Conservation (phyloP, 2,329 filamentous ascomycete genomes). For the Plenodomus tracheiphilus region DNA sequence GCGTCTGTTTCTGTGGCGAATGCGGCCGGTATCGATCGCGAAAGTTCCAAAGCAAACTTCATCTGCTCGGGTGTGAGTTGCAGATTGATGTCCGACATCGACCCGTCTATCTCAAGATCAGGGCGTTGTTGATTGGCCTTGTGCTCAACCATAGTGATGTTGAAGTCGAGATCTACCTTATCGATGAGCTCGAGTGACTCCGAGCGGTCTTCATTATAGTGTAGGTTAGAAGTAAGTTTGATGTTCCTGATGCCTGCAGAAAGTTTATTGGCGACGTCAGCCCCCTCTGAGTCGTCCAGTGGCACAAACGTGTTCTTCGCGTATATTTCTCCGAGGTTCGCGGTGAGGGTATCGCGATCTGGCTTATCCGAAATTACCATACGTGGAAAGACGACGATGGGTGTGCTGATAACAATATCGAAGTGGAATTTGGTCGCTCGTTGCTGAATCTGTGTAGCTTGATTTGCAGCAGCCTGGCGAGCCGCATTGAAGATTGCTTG, state of each 20-base stretch:
- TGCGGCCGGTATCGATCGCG: conserved; percentile 81
- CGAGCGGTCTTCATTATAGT: conserved; percentile 70
- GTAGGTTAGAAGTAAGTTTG: conserved; percentile 83
- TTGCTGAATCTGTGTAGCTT: conserved; percentile 91
- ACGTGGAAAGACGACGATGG: conserved; percentile 92
- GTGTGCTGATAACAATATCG: conserved; percentile 89
- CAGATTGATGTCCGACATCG: conserved; percentile 91
- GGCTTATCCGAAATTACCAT: conserved; percentile 70
- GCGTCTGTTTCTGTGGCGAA: conserved; percentile 75
- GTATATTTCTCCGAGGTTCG: conserved; percentile 96
- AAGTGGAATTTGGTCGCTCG: conserved; percentile 90
- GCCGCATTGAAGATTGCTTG: conserved; percentile 98
- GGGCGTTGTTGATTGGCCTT: conserved; percentile 75
- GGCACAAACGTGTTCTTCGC: conserved; percentile 90
- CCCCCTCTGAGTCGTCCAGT: conserved; percentile 73
- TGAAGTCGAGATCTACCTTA: conserved; percentile 91
- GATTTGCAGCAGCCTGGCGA: conserved; percentile 87
- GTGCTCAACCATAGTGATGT: conserved; percentile 89
- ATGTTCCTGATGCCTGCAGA: conserved; percentile 91
- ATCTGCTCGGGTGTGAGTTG: conserved; percentile 88
- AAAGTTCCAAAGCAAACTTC: conserved; percentile 85
- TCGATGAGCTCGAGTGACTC: conserved; percentile 97
- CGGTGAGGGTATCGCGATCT: conserved; percentile 81
- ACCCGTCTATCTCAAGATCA: conserved; percentile 87
- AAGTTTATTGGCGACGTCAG: conserved; percentile 83